These are phyloP conservation scores for Raffaelea deltoideospora DNA, from an alignment of 2,329 filamentous ascomycete genomes.

Conservation along the genomic window DNA sequence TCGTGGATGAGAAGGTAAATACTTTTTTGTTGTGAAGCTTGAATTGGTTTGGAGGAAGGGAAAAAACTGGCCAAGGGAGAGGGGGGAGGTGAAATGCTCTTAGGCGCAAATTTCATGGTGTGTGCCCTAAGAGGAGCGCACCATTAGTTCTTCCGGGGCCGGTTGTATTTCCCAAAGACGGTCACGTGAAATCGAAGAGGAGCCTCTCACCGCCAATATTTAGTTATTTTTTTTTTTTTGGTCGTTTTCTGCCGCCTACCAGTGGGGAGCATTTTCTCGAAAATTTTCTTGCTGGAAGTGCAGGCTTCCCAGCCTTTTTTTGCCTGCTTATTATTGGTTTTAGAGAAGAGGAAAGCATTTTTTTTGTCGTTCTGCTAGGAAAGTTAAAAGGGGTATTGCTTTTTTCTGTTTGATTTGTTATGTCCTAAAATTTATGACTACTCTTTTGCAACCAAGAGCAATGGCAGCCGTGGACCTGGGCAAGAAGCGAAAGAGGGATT, in stretches of 20 bases:
- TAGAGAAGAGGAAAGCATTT: too few relatives aligned
- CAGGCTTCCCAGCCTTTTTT: too few relatives aligned
- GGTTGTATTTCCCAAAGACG: neutral
- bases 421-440: neutral
- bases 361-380: too few relatives aligned
- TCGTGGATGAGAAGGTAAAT: conserved; percentile 29
- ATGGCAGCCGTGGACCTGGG: conserved; percentile 5
- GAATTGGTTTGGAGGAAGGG: conserved; percentile 6
- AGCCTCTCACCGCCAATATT: neutral
- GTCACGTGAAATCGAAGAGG: conserved; percentile 1
- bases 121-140: conserved; percentile 11
- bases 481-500: conserved; percentile 40
- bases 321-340: too few relatives aligned
- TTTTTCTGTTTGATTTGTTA: too few relatives aligned
- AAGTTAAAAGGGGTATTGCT: neutral
- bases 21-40: conserved; percentile 27
- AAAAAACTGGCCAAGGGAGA: conserved; percentile 3
- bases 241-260: too few relatives aligned
- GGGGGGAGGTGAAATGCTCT: conserved; percentile 4
- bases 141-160: conserved; percentile 8
- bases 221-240: too few relatives aligned
- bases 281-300: too few relatives aligned
- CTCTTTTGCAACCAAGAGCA: neutral
- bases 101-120: conserved; percentile 1
- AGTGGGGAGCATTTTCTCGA: too few relatives aligned